Base-by-base conservation (phyloP, 345 rosid species). In the Populus alba region DNA sequence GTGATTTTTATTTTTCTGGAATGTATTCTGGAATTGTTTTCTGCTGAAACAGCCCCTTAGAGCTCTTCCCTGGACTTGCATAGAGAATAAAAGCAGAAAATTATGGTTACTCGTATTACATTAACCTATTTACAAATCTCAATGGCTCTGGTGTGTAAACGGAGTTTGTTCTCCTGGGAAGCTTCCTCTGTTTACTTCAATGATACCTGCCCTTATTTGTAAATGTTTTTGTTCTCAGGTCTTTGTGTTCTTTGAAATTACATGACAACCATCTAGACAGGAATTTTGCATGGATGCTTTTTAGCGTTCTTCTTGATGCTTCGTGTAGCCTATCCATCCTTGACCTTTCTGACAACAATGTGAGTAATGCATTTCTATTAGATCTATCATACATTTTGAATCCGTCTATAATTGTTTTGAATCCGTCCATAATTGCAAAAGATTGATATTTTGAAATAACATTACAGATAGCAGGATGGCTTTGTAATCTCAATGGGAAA, bases 331-430 rank as follows among this genome's bases (percentile, higher is more conserved):
- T 93, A 73, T 85, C 92, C 29, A 72, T 73, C 79, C 94, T 95
- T 57, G 94, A 93, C 75, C 92, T 95, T 78, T 95, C 99, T 61
- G 97, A 91, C 45, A 95, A 95, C 83, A 78, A 83, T 75, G 99
- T 93, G 81, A 73, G 92, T 78, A 73, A 76, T 77, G 80, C 72
- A 66, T 59, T 88, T 68, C 17, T 31, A 74, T 74, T 39, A 13
- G 33, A 41, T 66, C 53, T 51, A 29, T 65, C 57, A 17, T 16
- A 12, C 67, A 38, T 6, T 49, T 33, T 8, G 16, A 22, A 6
- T 61, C 9, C 15, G 16, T 20, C 12, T 16, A 33, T 35, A 35
- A 45, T 57, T 16, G 6, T 6, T 49, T 33, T 8, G 16, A 22
- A 6, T 61, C 9, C 15, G 16, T 20, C 12, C 10, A 33, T 35